Conservation (phyloP, 257 asterid species). For the Solanum etuberosum region DNA sequence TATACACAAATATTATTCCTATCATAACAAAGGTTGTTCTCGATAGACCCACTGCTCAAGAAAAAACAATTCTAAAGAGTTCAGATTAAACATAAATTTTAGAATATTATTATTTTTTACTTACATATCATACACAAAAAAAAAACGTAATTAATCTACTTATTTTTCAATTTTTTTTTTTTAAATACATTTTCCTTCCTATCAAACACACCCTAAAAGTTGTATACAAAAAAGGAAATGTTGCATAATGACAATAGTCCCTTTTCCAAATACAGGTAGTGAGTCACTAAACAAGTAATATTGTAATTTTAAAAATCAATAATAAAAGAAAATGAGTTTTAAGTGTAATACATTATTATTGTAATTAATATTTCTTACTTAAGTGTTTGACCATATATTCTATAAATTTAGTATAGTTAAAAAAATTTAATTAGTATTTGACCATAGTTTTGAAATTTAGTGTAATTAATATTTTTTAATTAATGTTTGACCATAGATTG, state of each 20-base stretch:
- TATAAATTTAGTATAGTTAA: neutral
- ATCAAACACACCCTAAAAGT: neutral
- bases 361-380: neutral
- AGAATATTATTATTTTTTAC: no score
- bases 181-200: neutral
- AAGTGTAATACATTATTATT: neutral
- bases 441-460: neutral
- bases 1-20: no score
- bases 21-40: no score
- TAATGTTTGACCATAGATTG: neutral
- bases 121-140: no score
- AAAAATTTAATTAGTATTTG: neutral
- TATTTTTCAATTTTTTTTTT: rapidly evolving
- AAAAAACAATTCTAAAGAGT: no score
- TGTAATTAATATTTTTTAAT: no score
- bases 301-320: neutral
- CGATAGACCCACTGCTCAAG: no score
- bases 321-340: neutral
- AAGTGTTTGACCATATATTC: neutral
- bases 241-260: neutral
- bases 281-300: neutral
- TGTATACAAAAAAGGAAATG: neutral
- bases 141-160: no score
- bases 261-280: neutral
- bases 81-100: no score